Conservation (phyloP, 2,329 filamentous ascomycete species). For the Ceratocystis eucalypticola region DNA sequence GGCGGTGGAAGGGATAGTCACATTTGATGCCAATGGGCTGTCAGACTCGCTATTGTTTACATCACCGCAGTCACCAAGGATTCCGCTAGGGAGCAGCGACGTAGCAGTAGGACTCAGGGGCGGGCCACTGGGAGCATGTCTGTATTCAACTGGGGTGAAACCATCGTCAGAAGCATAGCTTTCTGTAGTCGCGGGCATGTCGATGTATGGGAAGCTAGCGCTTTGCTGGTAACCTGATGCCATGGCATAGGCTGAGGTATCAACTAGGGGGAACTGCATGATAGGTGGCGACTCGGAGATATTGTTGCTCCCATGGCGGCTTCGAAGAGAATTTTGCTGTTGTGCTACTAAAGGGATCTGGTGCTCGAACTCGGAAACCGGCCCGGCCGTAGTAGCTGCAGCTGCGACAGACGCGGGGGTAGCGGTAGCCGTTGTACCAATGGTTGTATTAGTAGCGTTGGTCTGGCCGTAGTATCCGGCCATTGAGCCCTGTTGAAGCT, state of each 20-base stretch:
- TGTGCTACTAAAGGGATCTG: constrained; percentile 22
- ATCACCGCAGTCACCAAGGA: constrained; percentile 38
- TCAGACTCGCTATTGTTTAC: constrained; percentile 41
- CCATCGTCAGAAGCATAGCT: constrained; percentile 25
- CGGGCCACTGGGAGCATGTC: constrained; percentile 47
- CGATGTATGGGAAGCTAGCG: constrained; percentile 42
- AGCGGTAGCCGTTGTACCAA: constrained; percentile 23
- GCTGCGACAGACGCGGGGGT: constrained; percentile 23
- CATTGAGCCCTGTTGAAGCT: constrained; percentile 23
- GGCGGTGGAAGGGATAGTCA: constrained; percentile 26
- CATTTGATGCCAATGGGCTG: constrained; percentile 28
- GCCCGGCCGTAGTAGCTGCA: neutral
- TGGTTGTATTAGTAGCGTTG: constrained; percentile 20
- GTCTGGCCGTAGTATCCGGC: neutral
- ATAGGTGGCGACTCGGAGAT: constrained; percentile 27
- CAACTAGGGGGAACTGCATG: constrained; percentile 27
- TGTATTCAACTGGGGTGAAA: constrained; percentile 49
- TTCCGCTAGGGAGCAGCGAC: constrained; percentile 56
- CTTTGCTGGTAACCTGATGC: constrained; percentile 38
- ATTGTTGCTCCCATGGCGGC: constrained; percentile 33
- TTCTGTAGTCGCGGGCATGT: constrained; percentile 26
- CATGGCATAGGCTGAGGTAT: constrained; percentile 34
- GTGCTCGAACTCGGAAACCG: constrained; percentile 31
- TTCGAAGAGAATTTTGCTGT: constrained; percentile 33
- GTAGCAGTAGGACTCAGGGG: constrained; percentile 67